Percentiles rank a stretch among this genome's conserved stretches.
These are phyloP conservation scores for Lanzia echinophila DNA, from an alignment of 2,329 filamentous ascomycete genomes.

Conservation along the genomic window DNA sequence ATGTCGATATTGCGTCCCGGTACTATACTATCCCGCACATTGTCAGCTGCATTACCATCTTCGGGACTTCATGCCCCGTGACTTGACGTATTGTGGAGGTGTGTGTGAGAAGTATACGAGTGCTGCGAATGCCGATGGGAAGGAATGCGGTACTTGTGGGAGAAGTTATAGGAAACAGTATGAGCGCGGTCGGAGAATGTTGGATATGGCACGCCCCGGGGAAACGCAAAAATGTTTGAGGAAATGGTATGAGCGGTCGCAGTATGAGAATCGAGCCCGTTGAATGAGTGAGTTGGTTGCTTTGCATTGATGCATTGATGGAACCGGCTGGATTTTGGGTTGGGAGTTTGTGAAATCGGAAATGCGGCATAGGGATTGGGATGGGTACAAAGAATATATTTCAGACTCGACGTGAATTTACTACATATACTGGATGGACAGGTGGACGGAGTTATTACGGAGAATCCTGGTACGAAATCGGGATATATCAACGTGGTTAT, in stretches of 20 bases:
- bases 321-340: not conserved
- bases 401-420: too few relatives aligned
- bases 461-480: too few relatives aligned
- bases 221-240: slow-evolving; percentile 6
- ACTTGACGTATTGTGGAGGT: slow-evolving; percentile 16
- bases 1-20: slow-evolving; percentile 22
- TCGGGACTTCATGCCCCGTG: slow-evolving; percentile 14
- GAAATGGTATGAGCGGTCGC: slow-evolving; percentile 12
- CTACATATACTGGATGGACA: too few relatives aligned
- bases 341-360: too few relatives aligned
- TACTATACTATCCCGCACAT: slow-evolving; percentile 22
- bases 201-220: slow-evolving; percentile 6
- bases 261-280: not conserved
- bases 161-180: slow-evolving; percentile 16
- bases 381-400: too few relatives aligned
- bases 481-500: too few relatives aligned
- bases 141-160: slow-evolving; percentile 15
- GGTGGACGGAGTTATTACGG: too few relatives aligned
- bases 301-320: not conserved
- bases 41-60: slow-evolving; percentile 27
- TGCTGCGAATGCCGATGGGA: not conserved
- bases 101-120: slow-evolving; percentile 16
- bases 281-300: not conserved
- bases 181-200: slow-evolving; percentile 17
- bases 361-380: too few relatives aligned